Evolutionary conservation across 805 yeast genomes (phyloP), one percentile per base, ranked within the genome.

Genomic region (Huiozyma naganishii): DNA sequence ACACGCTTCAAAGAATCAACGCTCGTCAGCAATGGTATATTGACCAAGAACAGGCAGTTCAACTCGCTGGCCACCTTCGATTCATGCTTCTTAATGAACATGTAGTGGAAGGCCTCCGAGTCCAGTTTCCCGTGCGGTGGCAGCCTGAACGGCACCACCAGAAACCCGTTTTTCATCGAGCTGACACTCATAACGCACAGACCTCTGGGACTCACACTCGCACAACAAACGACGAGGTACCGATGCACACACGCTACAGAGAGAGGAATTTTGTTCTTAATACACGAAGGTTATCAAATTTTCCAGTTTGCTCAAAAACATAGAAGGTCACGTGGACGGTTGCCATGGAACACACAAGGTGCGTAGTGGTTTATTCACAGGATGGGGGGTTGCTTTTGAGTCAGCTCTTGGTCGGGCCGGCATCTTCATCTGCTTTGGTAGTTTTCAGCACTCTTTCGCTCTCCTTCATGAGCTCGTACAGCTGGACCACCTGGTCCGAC

Each of bases 401-500:
- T 17, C 23, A 17, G 23, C 23, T 17, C 23, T 17, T 17, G 23
- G 23, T 17, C 4, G 23, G 23, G 23, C 23, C 23, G 23, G 23
- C 23, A 17, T 17, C 23, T 17, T 17, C 23, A 17, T 17, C 23
- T 17, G 23, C 23, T 17, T 17, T 17, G 23, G 23, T 17, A 5
- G 33, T 3, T 5, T 30, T 11, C 33, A 9, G 33, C 11, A 30
- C 33, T 4, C 39, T 29, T 17, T 48, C 48, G 5, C 89, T 76
- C 55, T 82, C 90, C 57, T 79, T 75, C 90, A 84, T 82, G 53
- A 84, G 65, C 59, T 83, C 90, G 54, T 83, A 82, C 37, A 77
- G 67, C 65, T 90, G 98, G 6, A 79, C 78, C 42, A 88, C 71
- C 66, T 92, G 97, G 52, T 92, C 96, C 6, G 92, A 90, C 27